phyloP scores from a whole-genome alignment of 805 yeast species.

The Starmerella apicola region DNA sequence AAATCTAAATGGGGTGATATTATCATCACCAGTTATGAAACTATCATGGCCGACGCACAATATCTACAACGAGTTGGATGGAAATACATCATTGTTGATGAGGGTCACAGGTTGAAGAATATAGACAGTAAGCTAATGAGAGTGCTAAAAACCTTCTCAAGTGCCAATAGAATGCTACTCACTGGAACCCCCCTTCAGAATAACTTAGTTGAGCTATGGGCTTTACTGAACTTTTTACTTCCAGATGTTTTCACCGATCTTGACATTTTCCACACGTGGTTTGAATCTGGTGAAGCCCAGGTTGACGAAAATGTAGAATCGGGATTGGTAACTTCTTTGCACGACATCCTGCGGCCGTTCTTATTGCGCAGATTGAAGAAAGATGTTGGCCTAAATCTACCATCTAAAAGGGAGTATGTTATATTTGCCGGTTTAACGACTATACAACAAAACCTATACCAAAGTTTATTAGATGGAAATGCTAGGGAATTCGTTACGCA shows the following conservation, averaged over 20 bases:
- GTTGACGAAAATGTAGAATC: conserved; percentile 48
- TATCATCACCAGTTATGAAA: conserved; percentile 72
- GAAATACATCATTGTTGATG: conserved; percentile 85
- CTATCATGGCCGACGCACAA: conserved; percentile 55
- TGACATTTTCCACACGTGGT: conserved; percentile 86
- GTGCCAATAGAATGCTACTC: conserved; percentile 56
- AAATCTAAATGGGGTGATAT: conserved; percentile 33
- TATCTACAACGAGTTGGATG: conserved; percentile 45
- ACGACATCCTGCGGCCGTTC: conserved; percentile 80
- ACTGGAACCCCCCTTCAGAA: conserved; percentile 98
- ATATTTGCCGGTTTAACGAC: conserved; percentile 57
- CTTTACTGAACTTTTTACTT: conserved; percentile 73
- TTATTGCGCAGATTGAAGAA: conserved; percentile 68
- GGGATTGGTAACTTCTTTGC: conserved; percentile 61
- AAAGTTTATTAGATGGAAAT: conserved; percentile 32
- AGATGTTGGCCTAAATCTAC: conserved; percentile 56
- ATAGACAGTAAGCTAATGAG: conserved; percentile 62
- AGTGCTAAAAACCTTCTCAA: conserved; percentile 49
- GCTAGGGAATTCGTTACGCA: conserved; percentile 26
- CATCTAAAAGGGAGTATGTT: conserved; percentile 82
- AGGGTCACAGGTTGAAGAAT: conserved; percentile 88
- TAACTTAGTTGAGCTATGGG: conserved; percentile 83
- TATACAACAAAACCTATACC: conserved; percentile 53
- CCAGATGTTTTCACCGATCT: conserved; percentile 91
- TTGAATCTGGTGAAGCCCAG: conserved; percentile 47